Conservation (phyloP, 1,139 yeast species). For the Scheffersomyces illinoinensis region DNA sequence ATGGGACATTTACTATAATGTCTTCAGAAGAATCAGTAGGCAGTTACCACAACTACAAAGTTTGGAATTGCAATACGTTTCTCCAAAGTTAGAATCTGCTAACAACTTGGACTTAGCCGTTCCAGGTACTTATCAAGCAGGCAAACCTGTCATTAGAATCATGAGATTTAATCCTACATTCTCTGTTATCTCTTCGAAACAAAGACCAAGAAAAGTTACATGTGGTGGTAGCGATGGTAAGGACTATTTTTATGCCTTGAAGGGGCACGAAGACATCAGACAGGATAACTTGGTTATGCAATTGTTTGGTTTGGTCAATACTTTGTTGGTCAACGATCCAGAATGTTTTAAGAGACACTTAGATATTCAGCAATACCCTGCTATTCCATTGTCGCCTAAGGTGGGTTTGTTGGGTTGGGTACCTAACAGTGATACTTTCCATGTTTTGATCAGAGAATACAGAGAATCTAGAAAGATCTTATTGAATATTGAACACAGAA, state of each 20-base stretch:
- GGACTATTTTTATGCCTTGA: constrained; percentile 75
- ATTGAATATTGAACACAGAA: constrained; percentile 89
- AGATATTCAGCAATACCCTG: constrained; percentile 88
- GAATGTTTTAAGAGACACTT: constrained; percentile 96
- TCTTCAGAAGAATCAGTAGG: constrained; percentile 85
- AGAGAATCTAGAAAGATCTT: constrained; percentile 89
- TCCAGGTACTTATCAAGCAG: constrained; percentile 91
- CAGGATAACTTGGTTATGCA: constrained; percentile 99
- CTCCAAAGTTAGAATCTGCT: constrained; percentile 83
- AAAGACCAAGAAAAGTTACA: constrained; percentile 84
- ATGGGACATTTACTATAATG: constrained; percentile 95
- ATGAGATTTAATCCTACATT: constrained; percentile 77
- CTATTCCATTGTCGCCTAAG: constrained; percentile 93
- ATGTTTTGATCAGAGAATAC: constrained; percentile 86
- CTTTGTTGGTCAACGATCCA: constrained; percentile 83
- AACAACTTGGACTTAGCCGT: constrained; percentile 82
- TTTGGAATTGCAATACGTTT: constrained; percentile 87
- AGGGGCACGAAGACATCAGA: constrained; percentile 97
- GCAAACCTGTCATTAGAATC: constrained; percentile 75
- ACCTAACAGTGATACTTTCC: constrained; percentile 95
- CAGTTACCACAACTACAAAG: constrained; percentile 87
- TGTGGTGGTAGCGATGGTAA: constrained; percentile 91
- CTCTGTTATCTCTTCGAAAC: constrained; percentile 92
- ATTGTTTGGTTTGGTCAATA: constrained; percentile 90
- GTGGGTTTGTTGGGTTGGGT: constrained; percentile 99